Base-by-base conservation (phyloP, 2,329 filamentous ascomycete genomes). In the Fusarium longipes region DNA sequence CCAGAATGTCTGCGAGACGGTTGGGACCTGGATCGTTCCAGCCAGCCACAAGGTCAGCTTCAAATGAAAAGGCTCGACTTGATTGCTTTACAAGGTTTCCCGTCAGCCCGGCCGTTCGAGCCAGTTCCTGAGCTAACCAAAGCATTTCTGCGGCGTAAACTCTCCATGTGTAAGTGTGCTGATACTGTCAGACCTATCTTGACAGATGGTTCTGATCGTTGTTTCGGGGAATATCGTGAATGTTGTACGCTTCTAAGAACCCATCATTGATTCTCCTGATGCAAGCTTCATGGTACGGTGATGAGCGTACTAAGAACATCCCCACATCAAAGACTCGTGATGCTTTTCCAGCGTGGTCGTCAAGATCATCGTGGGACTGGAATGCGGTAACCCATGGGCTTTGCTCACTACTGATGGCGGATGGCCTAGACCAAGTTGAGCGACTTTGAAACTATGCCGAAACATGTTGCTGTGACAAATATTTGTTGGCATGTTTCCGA, bases 61-160 rank as follows among this genome's bases (percentile, higher is more conserved):
- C 30, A 30, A 39, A 14, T 15, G 8, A 65, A 32, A 38, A 24
- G 15, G n/a, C 29, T 30, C 18, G 3, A 18, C 18, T 49, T 24
- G 6, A 29, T 32, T 33, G 29, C 22, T 18, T 36, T n/a, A n/a
- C 30, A n/a, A 66, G 4, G 84, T 80, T 63, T 38, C 80, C 79
- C 14, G 81, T 81, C 44, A 45, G 40, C 18, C 29, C 50, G 49
- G 50, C 49, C 44, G 52, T 64, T 60, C 49, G 39, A 25, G 38
- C 24, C 30, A 68, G 53, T 63, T 32, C 53, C 58, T 60, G 38
- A 33, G 17, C 47, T 30, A 43, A 3, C 38, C 2, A n/a, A 52
- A 50, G 42, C 30, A 15, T 48, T 22, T n/a, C 84, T 84, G 67
- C 78, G 78, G n/a, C 85, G 80, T 76, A 20, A 39, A 55, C 24